A percentile compares a stretch with the other conserved stretches of the same genome.
Evolutionary conservation across 768 basidiomycete genomes (phyloP).

Genomic region (Chlorophyllum brunneum): DNA sequence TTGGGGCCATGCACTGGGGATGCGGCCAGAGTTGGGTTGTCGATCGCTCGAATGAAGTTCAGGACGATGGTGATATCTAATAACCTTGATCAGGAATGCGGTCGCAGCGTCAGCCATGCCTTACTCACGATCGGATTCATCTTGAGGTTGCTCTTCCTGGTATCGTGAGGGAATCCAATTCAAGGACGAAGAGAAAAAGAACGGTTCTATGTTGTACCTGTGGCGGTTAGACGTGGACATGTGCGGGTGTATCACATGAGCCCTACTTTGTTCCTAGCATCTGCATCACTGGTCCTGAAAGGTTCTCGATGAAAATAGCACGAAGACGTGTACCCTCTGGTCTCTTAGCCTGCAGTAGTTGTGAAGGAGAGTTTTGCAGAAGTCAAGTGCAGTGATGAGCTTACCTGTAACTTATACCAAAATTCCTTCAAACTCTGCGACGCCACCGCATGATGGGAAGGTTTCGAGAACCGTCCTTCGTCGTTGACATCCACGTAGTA

Average conservation of each 20-base stretch:
- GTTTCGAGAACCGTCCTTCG: slow-evolving; percentile 30
- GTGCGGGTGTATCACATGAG: too few species aligned
- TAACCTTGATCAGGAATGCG: too few species aligned
- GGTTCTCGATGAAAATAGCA: slow-evolving; percentile 46
- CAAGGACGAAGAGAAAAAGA: slow-evolving; percentile 57
- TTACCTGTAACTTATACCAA: slow-evolving; percentile 26
- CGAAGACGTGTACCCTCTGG: slow-evolving; percentile 32
- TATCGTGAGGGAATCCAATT: slow-evolving; percentile 65
- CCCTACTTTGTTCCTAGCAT: slow-evolving; percentile 56
- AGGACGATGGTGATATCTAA: slow-evolving; percentile 53
- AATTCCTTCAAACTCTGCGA: slow-evolving; percentile 20
- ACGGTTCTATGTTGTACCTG: slow-evolving; percentile 54
- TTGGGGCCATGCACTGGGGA: not conserved
- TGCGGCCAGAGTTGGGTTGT: slow-evolving; percentile 1
- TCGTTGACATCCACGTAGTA: slow-evolving; percentile 35
- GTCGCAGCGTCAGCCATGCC: not conserved
- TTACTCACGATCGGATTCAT: slow-evolving; percentile 45
- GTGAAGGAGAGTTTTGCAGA: not conserved
- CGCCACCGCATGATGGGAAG: slow-evolving; percentile 15
- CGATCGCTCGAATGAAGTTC: slow-evolving; percentile 37
- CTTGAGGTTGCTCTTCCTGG: slow-evolving; percentile 38
- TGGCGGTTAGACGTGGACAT: not conserved
- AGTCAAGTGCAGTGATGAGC: not conserved
- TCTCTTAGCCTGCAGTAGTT: slow-evolving; percentile 2
- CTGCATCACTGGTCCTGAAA: slow-evolving; percentile 46